Conservation (phyloP, 768 basidiomycete species). For the Coprinopsis sp. region DNA sequence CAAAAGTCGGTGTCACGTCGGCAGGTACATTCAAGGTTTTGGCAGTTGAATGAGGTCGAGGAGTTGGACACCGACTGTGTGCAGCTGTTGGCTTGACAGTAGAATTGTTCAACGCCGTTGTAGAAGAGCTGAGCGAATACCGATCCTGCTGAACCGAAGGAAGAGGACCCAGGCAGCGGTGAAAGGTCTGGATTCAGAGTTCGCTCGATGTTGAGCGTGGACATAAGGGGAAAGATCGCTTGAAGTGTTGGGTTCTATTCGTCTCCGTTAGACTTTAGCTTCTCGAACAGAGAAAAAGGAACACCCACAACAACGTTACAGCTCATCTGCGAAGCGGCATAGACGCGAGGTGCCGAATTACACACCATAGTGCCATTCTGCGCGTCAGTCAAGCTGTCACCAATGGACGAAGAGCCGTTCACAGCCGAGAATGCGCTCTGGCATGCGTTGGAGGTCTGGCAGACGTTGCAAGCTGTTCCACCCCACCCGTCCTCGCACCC, state of each 20-base stretch:
- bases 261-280: background rate
- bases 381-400: constrained; percentile 20
- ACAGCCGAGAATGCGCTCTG: constrained; percentile 52
- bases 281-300: background rate
- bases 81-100: constrained; percentile 71
- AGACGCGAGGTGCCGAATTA: constrained; percentile 65
- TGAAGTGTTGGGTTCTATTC: constrained; percentile 80
- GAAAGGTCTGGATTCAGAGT: constrained; percentile 66
- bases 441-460: constrained; percentile 63
- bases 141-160: constrained; percentile 49
- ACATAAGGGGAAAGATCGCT: constrained; percentile 62
- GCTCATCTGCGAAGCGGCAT: constrained; percentile 76
- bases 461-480: constrained; percentile 79
- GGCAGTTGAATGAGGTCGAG: constrained; percentile 63
- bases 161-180: constrained; percentile 58
- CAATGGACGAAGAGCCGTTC: constrained; percentile 28
- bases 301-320: constrained; percentile 75
- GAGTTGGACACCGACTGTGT: constrained; percentile 45
- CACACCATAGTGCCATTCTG: constrained; percentile 71
- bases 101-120: constrained; percentile 84
- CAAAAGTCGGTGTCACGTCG: constrained; percentile 69
- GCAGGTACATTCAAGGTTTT: constrained; percentile 73
- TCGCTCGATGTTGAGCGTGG: constrained; percentile 76
- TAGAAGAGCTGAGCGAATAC: constrained; percentile 74
- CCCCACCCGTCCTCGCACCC: constrained; percentile 72